Evolutionary conservation across 176 grass and related monocot species (phyloP), one percentile per base, ranked within the genome.

Genomic region (Tillandsia fasciculata): DNA sequence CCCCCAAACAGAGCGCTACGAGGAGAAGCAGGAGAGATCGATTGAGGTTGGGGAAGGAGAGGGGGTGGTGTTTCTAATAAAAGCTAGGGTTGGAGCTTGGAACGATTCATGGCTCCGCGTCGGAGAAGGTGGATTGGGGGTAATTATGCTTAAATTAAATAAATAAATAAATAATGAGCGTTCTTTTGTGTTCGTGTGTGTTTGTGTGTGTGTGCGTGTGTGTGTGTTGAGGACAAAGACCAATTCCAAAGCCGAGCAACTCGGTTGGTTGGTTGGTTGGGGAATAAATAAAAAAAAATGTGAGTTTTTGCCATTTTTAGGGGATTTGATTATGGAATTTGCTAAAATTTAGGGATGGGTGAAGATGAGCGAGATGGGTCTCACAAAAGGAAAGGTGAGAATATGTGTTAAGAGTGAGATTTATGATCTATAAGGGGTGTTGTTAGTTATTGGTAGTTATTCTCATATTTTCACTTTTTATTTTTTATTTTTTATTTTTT

Each of bases 1-100:
- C 33, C 33, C 65, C 65, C 33, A 42, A 42, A 7, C 7, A 42
- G 4, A 42, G 33, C 33, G 51, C 57, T 58, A 67, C 70, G 42
- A 64, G 64, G 79, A 72, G 85, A 80, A 77, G 77, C 73, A 52
- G 33, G 48, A 68, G 64, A 72, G 78, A 65, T 82, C 74, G 84
- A 68, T 64, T 78, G 81, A 78, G 74, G 47, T 52, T 58, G 61
- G 74, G 52, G 74, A 64, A 48, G 70, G 59, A 49, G 86, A 83
- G 20, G 77, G 81, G 81, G 53, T 68, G 64, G 70, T 74, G 78
- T 67, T 9, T 29, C 48, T 9, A 67, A 67, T 17, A 42, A 42
- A 42, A 18, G 65, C 29, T 67, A 2, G 14, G 28, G 14, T 48
- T 49, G 33, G 29, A 20, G 28, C 7, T 48, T 18, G 12, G 29